Evolutionary conservation across 495 filamentous ascomycete species (phyloP), one percentile per base, ranked within the genome.

Genomic region (Polyplosphaeria fusca): DNA sequence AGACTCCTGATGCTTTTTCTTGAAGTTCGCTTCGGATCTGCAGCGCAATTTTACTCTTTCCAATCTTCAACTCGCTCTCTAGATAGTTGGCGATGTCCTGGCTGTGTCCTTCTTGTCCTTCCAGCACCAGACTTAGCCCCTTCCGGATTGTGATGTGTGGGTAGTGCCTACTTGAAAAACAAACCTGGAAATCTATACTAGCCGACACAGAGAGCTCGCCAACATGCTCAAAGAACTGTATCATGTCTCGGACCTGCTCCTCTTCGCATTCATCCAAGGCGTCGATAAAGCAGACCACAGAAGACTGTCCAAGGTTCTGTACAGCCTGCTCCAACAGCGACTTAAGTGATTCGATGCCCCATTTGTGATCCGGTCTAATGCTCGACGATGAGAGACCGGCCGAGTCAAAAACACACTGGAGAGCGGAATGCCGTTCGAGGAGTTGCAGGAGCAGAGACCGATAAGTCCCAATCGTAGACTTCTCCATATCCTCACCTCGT

Each of bases 401-500:
- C n/a, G 7, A 35, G n/a, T 35, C 30, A 9, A 35, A 35, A n/a
- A 35, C n/a, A 35, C 30, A 9, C 30, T 35, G n/a, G 30, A 35
- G 30, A 35, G 7, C 30, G 7, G 30, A n/a, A 35, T 7, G 9
- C 30, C 7, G 7, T 27, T 43, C 27, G 9, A 52, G 48, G 35
- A 52, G 13, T 3, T 20, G 32, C 11, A 14, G 13, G 11, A 52
- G 32, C 19, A 52, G 48, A 23, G 37, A 20, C 3, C 37, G 48
- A 26, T 41, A 52, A 5, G 42, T 26, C 24, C 48, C 48, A 3
- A 42, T n/a, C 35, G 64, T 14, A 12, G 35, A 28, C 37, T 42
- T 52, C 27, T 52, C 22, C 35, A 52, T 32, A 16, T 61, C 46
- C 5, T 41, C 56, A 4, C 71, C 70, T 26, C 64, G 63, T 2